Evolutionary conservation across 2,329 filamentous ascomycete species (phyloP), one percentile per base, ranked within the genome.

Genomic region (Xylariales sp.): DNA sequence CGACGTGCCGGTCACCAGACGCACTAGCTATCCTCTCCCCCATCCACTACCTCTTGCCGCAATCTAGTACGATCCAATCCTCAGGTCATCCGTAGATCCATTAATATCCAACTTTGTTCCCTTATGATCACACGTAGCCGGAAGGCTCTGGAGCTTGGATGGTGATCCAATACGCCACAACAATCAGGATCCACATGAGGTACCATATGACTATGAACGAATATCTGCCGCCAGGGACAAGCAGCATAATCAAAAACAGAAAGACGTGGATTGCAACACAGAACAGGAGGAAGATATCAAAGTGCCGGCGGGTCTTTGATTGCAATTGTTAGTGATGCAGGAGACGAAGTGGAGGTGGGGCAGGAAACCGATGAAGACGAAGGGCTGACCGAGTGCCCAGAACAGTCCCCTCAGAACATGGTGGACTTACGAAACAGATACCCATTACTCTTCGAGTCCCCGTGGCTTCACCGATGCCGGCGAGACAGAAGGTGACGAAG

Each of bases 171-270:
- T 25, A 24, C 15, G 20, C 30, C 4, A 15, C 37, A 18, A 40
- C 28, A 12, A 40, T 40, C 21, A 40, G 7, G 7, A 40, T 34
- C 37, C 37, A 40, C 37, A 40, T 40, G 19, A 29, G 30, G 14
- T 40, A 40, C 37, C 37, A 40, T 16, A 17, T 40, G 16, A 21
- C 23, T 20, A 18, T 28, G 27, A 10, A 36, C n/a, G n/a, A n/a
- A n/a, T n/a, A n/a, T n/a, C n/a, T n/a, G n/a, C n/a, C n/a, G n/a
- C n/a, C n/a, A n/a, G n/a, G n/a, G 32, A 12, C 13, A n/a, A 23
- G 6, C 10, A 40, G 34, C 11, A 40, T 14, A 6, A 30, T 34
- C 23, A 23, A 19, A 18, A 40, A 21, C 14, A 40, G 24, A 16
- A 18, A 13, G 16, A 40, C 31, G 15, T 40, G 37, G 7, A 40